Percentiles rank a stretch among this genome's conserved stretches.
These are phyloP conservation scores for Alternaria burnsii DNA, from an alignment of 2,329 filamentous ascomycete genomes.

Conservation along the genomic window DNA sequence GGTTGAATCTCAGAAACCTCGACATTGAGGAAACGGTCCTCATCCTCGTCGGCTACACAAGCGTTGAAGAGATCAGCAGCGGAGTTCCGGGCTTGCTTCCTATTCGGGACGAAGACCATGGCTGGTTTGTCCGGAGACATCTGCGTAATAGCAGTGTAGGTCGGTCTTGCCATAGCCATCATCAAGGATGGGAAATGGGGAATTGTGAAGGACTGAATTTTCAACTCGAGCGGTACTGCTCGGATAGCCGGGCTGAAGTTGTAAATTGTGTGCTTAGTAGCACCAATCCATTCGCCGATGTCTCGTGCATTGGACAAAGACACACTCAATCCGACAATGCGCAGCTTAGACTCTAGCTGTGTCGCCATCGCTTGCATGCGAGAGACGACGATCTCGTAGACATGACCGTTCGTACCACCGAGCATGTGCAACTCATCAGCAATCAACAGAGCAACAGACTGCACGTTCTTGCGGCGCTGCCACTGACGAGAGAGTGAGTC, in stretches of 20 bases:
- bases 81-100: slow-evolving; percentile 90
- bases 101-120: slow-evolving; percentile 88
- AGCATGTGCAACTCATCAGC: slow-evolving; percentile 95
- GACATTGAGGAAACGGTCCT: slow-evolving; percentile 91
- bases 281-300: slow-evolving; percentile 96
- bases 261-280: slow-evolving; percentile 97
- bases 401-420: slow-evolving; percentile 83
- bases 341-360: slow-evolving; percentile 83
- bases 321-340: slow-evolving; percentile 89
- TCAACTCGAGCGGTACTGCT: slow-evolving; percentile 87
- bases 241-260: slow-evolving; percentile 96
- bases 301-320: slow-evolving; percentile 93
- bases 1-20: slow-evolving; percentile 82
- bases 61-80: slow-evolving; percentile 88
- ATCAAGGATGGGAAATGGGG: slow-evolving; percentile 98
- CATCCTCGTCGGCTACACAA: slow-evolving; percentile 86
- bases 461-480: slow-evolving; percentile 95
- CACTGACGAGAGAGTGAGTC: slow-evolving; percentile 94
- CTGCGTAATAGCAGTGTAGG: slow-evolving; percentile 87
- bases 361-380: slow-evolving; percentile 96
- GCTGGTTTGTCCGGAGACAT: slow-evolving; percentile 89
- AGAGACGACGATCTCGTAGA: slow-evolving; percentile 97
- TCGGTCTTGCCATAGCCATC: slow-evolving; percentile 97
- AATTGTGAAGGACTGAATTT: slow-evolving; percentile 94
- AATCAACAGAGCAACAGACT: slow-evolving; percentile 88